Evolutionary conservation across 352 stramenopile genomes (phyloP), one percentile per base, ranked within the genome.

Genomic region (Globisporangium apiculatum): DNA sequence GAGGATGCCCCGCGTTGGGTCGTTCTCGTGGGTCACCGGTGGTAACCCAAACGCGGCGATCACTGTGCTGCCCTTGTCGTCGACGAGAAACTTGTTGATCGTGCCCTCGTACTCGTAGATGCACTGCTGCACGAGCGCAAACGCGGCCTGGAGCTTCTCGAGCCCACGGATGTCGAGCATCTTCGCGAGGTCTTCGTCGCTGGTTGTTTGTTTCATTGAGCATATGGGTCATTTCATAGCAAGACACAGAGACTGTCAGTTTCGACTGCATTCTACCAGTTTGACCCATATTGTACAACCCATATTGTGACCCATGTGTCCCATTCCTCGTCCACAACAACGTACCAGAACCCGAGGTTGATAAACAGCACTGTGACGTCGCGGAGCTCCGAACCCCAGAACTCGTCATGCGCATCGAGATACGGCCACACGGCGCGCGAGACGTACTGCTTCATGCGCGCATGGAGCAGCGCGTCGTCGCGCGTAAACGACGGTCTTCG

Each of bases 51-150:
- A 98, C 3, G 92, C 89, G n/a, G 90, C 92, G 58, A 98, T 95
- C 8, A 97, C 83, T 1, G 92, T 98, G 58, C 81, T 95, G 43
- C 92, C 92, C 67, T 98, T 98, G 67, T 98, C 92, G 57, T 98
- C 92, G 17, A 98, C 88, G n/a, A 98, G 73, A 56, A 98, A 98
- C 69, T 98, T 98, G 74, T 98, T 98, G 62, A 98, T 95, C 14
- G 86, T 96, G 60, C 93, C 93, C 83, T 98, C 93, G 62, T 98
- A 98, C 62, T 93, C 80, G 71, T 96, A 97, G 5, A 98, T 88
- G 48, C 86, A 87, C 58, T 84, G 77, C 64, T 98, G 92, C 8
- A 97, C 91, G 7, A 72, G 67, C 24, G 75, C 73, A 68, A 95
- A 95, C 9, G 86, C 86, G 18, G 87, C 73, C 38, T 95, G 84